A percentile compares a stretch with the other conserved stretches of the same genome.
phyloP scores from a whole-genome alignment of 2,329 filamentous ascomycete species.

The Orbilia quercus region DNA sequence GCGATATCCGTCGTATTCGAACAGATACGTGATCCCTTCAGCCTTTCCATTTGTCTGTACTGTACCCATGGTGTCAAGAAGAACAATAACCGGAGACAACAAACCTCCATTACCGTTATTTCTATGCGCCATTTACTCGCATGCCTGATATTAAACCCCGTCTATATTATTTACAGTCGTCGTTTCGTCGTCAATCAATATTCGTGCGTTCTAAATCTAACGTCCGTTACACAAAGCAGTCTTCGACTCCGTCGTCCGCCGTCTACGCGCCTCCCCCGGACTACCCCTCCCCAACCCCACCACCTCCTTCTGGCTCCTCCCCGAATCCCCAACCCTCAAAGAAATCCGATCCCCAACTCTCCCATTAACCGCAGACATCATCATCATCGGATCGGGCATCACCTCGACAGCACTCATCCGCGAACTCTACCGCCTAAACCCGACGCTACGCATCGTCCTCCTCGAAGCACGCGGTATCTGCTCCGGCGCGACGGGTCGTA shows the following conservation, averaged over 20 bases:
- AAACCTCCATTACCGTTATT: neutral
- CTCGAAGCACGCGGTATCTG: conserved; percentile 68
- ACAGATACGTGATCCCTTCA: conserved; percentile 46
- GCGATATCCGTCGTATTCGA: conserved; percentile 24
- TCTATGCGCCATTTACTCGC: neutral
- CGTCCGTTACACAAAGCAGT: conserved; percentile 32
- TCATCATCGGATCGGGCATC: conserved; percentile 70
- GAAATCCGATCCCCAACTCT: conserved; percentile 62
- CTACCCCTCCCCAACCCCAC: conserved; percentile 65
- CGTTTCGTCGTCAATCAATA: neutral
- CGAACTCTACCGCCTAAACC: conserved; percentile 60
- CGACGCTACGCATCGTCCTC: conserved; percentile 63
- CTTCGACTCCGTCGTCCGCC: conserved; percentile 15
- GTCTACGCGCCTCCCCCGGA: conserved; percentile 61
- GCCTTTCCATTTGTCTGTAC: neutral
- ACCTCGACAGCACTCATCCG: conserved; percentile 65
- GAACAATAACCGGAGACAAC: neutral
- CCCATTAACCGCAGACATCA: conserved; percentile 65
- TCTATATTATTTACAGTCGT: neutral
- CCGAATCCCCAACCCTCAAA: conserved; percentile 64
- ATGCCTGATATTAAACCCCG: neutral
- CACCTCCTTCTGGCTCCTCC: conserved; percentile 66
- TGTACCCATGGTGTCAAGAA: neutral
- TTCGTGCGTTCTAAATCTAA: conserved; percentile 6
- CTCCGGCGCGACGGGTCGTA: conserved; percentile 69